phyloP scores from a whole-genome alignment of 1,284 basidiomycete species.

The Lentinula novae-zelandiae region DNA sequence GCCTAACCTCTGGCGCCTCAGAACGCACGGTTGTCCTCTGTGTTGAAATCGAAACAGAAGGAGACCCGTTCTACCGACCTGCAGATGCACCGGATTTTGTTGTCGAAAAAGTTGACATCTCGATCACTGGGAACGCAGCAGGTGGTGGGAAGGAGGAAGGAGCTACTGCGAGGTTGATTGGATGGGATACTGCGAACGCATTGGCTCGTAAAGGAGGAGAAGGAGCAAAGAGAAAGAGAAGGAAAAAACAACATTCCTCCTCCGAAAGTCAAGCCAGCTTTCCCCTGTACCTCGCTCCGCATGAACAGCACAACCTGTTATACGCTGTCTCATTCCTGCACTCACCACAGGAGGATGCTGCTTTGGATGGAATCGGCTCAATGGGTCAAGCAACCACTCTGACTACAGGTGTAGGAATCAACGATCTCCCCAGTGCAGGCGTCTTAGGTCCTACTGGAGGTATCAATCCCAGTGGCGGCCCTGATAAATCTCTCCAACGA shows the following conservation, averaged over 20 bases:
- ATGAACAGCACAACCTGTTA: constrained; percentile 83
- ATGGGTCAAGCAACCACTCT: not conserved
- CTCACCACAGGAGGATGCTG: constrained; percentile 53
- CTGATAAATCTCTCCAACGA: constrained; percentile 52
- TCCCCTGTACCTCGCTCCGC: constrained; percentile 63
- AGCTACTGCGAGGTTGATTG: constrained; percentile 41
- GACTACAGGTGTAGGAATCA: constrained; percentile 7
- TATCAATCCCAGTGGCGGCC: constrained; percentile 13
- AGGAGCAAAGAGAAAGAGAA: not conserved
- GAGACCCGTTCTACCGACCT: constrained; percentile 33
- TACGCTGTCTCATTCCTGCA: constrained; percentile 78
- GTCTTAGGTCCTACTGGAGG: constrained; percentile 4
- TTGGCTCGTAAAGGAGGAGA: not conserved
- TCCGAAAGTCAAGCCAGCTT: constrained; percentile 40
- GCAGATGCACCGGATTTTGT: constrained; percentile 51
- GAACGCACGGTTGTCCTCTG: constrained; percentile 84
- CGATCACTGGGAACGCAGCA: constrained; percentile 1
- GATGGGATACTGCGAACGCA: constrained; percentile 45
- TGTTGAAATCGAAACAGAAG: constrained; percentile 80
- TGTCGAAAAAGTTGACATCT: constrained; percentile 55
- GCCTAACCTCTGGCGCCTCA: constrained; percentile 66
- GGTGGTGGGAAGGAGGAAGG: constrained; percentile 12
- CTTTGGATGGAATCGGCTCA: constrained; percentile 25
- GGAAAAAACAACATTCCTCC: not conserved
- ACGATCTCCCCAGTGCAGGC: constrained; percentile 6